These are phyloP conservation scores for Protostelium mycophagum DNA, from an alignment of 78 protist genomes.

Conservation along the genomic window DNA sequence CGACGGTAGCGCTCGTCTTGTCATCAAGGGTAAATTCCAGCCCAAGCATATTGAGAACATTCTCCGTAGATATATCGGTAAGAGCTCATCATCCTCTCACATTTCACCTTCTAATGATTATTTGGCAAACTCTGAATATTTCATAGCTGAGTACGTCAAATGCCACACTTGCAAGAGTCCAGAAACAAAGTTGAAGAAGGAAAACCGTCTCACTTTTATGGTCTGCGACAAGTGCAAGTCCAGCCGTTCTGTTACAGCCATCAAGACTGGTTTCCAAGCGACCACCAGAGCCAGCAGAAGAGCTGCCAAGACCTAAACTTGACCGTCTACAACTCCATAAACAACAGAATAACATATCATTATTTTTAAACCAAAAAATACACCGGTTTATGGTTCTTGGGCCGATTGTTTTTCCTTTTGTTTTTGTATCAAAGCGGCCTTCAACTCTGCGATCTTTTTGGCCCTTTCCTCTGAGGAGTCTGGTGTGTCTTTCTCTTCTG, in stretches of 20 bases:
- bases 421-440: not conserved
- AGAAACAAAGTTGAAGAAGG: constrained; percentile 78
- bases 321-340: too few species aligned
- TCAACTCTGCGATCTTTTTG: not conserved
- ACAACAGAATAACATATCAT: too few species aligned
- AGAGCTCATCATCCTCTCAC: not conserved
- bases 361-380: too few species aligned
- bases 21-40: constrained; percentile 89
- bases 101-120: not conserved
- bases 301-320: not conserved
- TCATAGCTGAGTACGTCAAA: constrained; percentile 82
- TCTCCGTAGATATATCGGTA: constrained; percentile 78
- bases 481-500: not conserved
- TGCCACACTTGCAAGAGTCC: constrained; percentile 85
- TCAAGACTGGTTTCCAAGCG: constrained; percentile 72
- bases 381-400: too few species aligned
- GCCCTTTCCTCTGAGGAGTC: not conserved
- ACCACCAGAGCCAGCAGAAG: constrained; percentile 1
- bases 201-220: constrained; percentile 82
- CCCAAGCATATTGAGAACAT: constrained; percentile 88
- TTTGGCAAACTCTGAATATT: not conserved
- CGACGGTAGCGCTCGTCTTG: constrained; percentile 80
- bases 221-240: constrained; percentile 81
- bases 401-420: too few species aligned
- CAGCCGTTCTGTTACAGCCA: constrained; percentile 73